These are phyloP conservation scores for Colletotrichum abscissum DNA, from an alignment of 2,329 filamentous ascomycete genomes.

Conservation along the genomic window DNA sequence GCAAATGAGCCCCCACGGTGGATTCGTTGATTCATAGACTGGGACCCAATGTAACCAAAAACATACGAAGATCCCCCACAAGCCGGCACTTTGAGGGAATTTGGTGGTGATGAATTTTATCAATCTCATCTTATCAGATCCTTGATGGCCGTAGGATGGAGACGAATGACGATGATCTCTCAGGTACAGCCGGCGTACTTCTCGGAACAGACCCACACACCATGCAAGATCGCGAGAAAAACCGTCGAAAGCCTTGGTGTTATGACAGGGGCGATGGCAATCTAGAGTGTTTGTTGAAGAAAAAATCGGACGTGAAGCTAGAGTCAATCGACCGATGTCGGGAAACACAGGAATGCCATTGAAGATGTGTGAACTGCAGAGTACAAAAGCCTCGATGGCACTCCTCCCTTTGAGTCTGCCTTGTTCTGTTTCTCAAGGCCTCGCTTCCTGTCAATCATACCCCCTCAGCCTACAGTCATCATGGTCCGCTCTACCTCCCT, in stretches of 20 bases:
- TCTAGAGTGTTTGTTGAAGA: not conserved
- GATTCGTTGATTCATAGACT: not conserved
- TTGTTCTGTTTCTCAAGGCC: not conserved
- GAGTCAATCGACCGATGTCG: constrained; percentile 4
- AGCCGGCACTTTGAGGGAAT: constrained; percentile 1
- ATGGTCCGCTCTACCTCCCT: constrained; percentile 3
- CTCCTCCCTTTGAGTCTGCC: not conserved
- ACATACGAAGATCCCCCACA: not conserved
- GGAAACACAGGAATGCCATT: not conserved
- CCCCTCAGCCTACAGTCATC: not conserved
- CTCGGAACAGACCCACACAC: constrained; percentile 6
- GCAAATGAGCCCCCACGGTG: constrained; percentile 4
- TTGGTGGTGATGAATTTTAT: constrained; percentile 3
- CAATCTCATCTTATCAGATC: constrained; percentile 33
- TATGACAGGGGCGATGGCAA: not conserved
- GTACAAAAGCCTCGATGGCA: not conserved
- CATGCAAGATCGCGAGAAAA: not conserved
- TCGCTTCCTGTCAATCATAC: not conserved
- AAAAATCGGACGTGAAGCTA: not conserved
- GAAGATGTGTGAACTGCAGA: not conserved
- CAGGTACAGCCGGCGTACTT: not conserved
- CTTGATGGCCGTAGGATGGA: not conserved
- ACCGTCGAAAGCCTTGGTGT: too few relatives aligned
- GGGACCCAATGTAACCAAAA: constrained; percentile 2
- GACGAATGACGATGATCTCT: not conserved